phyloP scores from a whole-genome alignment of 2,329 filamentous ascomycete genomes.

The Penicillium fuscoglaucum region DNA sequence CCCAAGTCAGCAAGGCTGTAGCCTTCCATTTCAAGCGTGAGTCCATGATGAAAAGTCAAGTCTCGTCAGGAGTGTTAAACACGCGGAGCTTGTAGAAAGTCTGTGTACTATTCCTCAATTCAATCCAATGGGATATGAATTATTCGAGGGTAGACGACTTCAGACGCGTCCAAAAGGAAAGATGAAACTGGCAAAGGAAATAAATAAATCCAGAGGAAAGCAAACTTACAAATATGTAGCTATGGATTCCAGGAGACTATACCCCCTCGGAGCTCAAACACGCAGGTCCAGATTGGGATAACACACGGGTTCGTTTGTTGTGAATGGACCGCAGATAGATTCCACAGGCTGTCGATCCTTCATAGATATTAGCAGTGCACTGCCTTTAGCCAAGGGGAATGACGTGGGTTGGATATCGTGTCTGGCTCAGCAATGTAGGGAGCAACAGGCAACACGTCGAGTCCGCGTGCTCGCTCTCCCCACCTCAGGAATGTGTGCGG shows the following conservation, averaged over 20 bases:
- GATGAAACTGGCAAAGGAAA: not conserved
- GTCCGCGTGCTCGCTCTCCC: conserved; percentile 9
- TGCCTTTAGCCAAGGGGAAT: not conserved
- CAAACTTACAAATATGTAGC: conserved; percentile 20
- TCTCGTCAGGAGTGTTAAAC: not conserved
- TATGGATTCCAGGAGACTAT: conserved; percentile 13
- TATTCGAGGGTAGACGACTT: conserved; percentile 7
- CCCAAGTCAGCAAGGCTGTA: conserved; percentile 39
- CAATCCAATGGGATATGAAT: conserved; percentile 10
- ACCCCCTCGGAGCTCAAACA: not conserved
- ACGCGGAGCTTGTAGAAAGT: not conserved
- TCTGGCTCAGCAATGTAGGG: conserved; percentile 26
- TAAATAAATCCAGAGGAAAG: not conserved
- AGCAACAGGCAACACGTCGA: conserved; percentile 9
- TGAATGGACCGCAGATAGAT: conserved; percentile 17
- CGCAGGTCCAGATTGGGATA: conserved; percentile 7
- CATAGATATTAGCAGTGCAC: conserved; percentile 9
- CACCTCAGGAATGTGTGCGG: conserved; percentile 21
- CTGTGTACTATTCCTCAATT: conserved; percentile 8
- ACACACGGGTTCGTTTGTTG: conserved; percentile 17
- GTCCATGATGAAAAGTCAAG: conserved; percentile 20
- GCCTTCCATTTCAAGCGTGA: conserved; percentile 24
- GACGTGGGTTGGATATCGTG: not conserved
- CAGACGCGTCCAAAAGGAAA: conserved; percentile 1
- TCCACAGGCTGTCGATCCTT: conserved; percentile 20